phyloP scores from a whole-genome alignment of 495 filamentous ascomycete genomes.

The Trypethelium eluteriae region DNA sequence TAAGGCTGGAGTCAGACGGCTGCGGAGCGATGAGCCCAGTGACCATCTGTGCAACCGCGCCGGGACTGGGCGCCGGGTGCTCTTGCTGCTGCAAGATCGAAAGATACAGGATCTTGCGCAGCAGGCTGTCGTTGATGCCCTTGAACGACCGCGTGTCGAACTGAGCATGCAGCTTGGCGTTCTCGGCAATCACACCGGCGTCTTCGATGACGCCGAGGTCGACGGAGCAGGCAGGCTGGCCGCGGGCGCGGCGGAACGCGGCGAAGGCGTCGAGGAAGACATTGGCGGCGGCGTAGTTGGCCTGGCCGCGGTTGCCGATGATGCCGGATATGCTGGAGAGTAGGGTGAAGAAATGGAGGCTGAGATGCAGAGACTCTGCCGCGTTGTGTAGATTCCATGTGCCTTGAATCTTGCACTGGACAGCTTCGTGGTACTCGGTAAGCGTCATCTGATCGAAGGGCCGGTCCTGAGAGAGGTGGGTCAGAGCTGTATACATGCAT shows the following conservation, averaged over 20 bases:
- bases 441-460: not conserved
- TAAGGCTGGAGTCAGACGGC: not conserved
- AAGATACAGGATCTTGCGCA: conserved; percentile 11
- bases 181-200: conserved; percentile 21
- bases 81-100: conserved; percentile 15
- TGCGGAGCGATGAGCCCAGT: not conserved
- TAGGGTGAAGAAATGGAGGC: conserved; percentile 18
- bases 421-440: not conserved
- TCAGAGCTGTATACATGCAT: too few relatives aligned
- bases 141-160: conserved; percentile 5
- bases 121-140: conserved; percentile 18
- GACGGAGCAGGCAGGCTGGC: conserved; percentile 13
- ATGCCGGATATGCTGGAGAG: conserved; percentile 17
- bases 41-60: not conserved
- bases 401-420: conserved; percentile 14
- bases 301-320: conserved; percentile 16
- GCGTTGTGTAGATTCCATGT: conserved; percentile 16
- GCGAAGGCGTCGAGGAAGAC: conserved; percentile 13
- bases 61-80: not conserved
- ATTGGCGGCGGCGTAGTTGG: conserved; percentile 19
- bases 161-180: conserved; percentile 5
- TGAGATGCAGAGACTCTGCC: not conserved
- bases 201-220: conserved; percentile 22
- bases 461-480: too few relatives aligned
- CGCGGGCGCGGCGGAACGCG: conserved; percentile 10